These are phyloP conservation scores for Chamaecyparis obtusa DNA, from an alignment of 75 land plant genomes.

Conservation along the genomic window DNA sequence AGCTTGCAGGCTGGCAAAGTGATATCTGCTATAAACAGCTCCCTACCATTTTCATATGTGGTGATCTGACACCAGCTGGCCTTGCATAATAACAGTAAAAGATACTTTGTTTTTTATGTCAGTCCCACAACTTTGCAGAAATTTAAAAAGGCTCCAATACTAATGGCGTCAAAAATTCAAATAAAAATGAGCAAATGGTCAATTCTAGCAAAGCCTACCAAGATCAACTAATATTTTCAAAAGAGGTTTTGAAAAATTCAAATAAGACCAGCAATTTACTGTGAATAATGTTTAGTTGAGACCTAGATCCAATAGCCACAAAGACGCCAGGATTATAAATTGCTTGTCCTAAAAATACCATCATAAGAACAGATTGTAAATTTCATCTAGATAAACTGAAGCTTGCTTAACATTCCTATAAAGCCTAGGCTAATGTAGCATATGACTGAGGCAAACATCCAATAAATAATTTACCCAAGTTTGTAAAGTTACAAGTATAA, in stretches of 20 bases:
- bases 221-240: neutral
- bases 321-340: neutral
- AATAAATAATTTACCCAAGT: too few species aligned
- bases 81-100: neutral
- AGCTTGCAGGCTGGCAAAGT: neutral
- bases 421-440: neutral
- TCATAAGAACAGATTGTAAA: neutral
- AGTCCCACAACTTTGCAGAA: neutral
- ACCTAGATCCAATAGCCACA: neutral
- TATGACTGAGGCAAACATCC: neutral
- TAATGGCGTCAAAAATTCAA: neutral
- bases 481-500: too few species aligned
- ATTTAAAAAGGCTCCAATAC: neutral
- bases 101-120: neutral
- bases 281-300: neutral
- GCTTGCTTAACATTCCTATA: neutral
- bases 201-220: neutral
- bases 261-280: neutral
- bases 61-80: neutral
- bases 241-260: neutral
- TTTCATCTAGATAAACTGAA: neutral
- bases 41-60: neutral
- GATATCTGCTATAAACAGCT: neutral
- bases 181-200: neutral
- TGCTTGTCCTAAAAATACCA: neutral